Base-by-base conservation (phyloP, 2,329 filamentous ascomycete species). In the Xylaria arbuscula region DNA sequence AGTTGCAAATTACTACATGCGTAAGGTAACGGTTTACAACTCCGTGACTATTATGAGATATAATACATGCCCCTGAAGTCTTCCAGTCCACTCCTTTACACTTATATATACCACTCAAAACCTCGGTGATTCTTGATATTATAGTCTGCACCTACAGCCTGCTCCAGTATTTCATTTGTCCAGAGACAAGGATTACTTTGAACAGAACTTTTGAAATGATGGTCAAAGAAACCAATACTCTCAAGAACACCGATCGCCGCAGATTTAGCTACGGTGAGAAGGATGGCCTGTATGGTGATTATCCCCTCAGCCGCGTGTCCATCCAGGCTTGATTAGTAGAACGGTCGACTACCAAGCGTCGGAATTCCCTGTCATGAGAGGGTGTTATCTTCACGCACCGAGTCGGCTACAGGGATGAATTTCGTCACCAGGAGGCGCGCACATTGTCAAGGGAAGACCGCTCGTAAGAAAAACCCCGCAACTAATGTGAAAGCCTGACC, bases 361-460 rank as follows among this genome's bases (percentile, higher is more conserved):
- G 13, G 22, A n/a, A 28, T 51, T 22, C 53, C 62, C 17, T 63
- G 32, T 38, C 22, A 24, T 40, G 34, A 3, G n/a, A 61, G 22
- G 50, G 48, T 36, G 48, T 24, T 15, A 32, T 42, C 38, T 45
- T 62, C n/a, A 10, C 11, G 9, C 48, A 54, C 17, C 48, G 22
- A 13, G 48, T 63, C 40, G 3, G 22, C 15, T 10, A 62, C 38
- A 62, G 47, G 40, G 40, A 28, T 48, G 42, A 28, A 34, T 42
- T 48, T 63, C 15, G 17, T 38, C 5, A 38, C 11, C 19, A 57
- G 19, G n/a, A 42, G 17, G 9, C 22, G n/a, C 13, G 34, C 13
- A 47, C 11, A 40, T 32, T 34, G 19, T 57, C 22, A 40, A 28
- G 42, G 42, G 28, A 38, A 36, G 22, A 32, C 28, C 7, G 50